These are phyloP conservation scores for Venturia aucupariae DNA, from an alignment of 2,329 filamentous ascomycete genomes.

Conservation along the genomic window DNA sequence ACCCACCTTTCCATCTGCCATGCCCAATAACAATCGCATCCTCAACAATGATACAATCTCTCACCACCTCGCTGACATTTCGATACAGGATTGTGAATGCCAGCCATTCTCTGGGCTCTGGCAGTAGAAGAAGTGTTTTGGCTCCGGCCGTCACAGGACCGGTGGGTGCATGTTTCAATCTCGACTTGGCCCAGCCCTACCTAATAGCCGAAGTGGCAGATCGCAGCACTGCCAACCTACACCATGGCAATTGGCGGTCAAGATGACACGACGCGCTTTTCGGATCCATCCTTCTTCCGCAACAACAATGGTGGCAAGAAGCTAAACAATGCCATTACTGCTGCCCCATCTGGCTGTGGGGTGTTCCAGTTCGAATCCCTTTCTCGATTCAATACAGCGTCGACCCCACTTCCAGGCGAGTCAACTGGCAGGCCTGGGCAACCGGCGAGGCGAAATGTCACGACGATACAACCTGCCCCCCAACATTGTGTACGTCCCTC, in stretches of 20 bases:
- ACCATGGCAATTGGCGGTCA: background rate
- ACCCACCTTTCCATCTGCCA: background rate
- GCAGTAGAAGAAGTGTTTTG: background rate
- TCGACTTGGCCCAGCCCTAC: background rate
- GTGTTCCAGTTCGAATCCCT: background rate
- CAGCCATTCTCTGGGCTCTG: background rate
- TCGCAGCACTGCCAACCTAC: background rate
- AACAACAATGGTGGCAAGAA: background rate
- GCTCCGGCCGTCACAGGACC: background rate
- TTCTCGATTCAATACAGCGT: background rate
- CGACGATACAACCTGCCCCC: background rate
- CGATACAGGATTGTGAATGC: background rate
- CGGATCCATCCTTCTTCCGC: background rate
- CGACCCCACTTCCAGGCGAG: constrained; percentile 3
- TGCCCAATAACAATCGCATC: background rate
- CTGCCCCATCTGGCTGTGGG: background rate
- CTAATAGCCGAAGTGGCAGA: background rate
- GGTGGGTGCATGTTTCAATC: background rate
- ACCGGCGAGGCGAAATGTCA: background rate
- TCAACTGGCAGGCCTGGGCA: background rate
- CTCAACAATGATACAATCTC: background rate
- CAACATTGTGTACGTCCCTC: constrained; percentile 3
- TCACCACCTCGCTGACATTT: background rate
- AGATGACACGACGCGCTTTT: background rate
- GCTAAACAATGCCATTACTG: background rate